Percentiles rank a stretch among this genome's conserved stretches.
These are phyloP conservation scores for Castanopsis chinensis DNA, from an alignment of 306 rosid genomes.

Conservation along the genomic window DNA sequence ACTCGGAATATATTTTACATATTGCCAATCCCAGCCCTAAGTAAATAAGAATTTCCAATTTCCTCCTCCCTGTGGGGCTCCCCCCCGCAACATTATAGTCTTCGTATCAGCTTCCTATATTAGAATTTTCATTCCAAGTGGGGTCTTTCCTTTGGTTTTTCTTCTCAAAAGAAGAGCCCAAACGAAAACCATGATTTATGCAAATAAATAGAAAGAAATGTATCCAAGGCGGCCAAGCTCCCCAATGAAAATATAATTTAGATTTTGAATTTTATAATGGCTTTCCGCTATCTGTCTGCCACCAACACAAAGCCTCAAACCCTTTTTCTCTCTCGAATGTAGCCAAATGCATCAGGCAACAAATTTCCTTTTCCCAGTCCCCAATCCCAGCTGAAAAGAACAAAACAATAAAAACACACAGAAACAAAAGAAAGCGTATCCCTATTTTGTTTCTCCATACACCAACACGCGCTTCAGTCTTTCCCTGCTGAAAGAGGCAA, in stretches of 20 bases:
- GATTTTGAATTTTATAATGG: constrained; percentile 21
- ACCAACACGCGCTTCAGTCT: constrained; percentile 36
- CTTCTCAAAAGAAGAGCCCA: constrained; percentile 20
- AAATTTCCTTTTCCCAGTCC: constrained; percentile 23
- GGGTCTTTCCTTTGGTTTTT: not conserved
- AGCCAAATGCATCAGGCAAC: constrained; percentile 33
- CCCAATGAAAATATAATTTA: not conserved
- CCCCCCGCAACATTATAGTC: too few species aligned
- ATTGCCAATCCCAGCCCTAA: too few species aligned
- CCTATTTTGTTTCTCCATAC: constrained; percentile 25
- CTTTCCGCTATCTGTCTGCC: constrained; percentile 67
- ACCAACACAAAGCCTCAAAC: constrained; percentile 31
- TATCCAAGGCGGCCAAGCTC: too few species aligned
- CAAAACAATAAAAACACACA: constrained; percentile 19
- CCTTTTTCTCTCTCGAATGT: not conserved
- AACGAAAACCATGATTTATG: not conserved
- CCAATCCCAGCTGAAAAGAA: constrained; percentile 46
- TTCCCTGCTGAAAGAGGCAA: constrained; percentile 31
- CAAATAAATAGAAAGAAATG: too few species aligned
- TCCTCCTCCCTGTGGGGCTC: too few species aligned
- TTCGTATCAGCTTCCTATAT: too few species aligned
- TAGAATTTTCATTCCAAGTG: not conserved
- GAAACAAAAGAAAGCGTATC: constrained; percentile 23
- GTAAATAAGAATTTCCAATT: too few species aligned
- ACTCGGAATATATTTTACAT: too few species aligned